Evolutionary conservation across 768 basidiomycete genomes (phyloP), one percentile per base, ranked within the genome.

Genomic region (Dentipellis sp.): DNA sequence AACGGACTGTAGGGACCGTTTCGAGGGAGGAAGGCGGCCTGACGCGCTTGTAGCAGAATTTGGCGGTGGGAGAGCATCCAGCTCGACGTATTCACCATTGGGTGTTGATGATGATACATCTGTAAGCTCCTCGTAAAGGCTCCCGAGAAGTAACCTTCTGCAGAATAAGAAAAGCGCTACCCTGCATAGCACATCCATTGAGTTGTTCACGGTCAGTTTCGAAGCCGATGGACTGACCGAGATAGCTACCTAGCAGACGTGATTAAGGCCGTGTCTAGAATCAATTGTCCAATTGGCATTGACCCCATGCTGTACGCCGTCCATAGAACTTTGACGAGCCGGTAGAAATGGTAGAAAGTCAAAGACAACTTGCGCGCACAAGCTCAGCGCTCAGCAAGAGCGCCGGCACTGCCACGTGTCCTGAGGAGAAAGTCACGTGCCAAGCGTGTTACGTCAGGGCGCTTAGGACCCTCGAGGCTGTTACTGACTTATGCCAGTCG

Each of bases 1-100:
- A 3, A 67, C 66, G 0, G 83, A 80, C 60, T 89, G 86, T 46
- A 78, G 68, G 35, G 72, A 63, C 22, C 50, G 50, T 10, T 46
- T 50, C 2, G 21, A 10, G 19, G 51, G 9, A 5, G 37, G 8
- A 49, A 14, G 64, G 40, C 50, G 59, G 60, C 22, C 52, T 22
- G 52, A 22, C 19, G 50, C 16, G 17, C 21, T 53, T 19, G 49
- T 9, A 1, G 59, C 19, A 6, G 51, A 19, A 23, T 38, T 51
- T 48, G 61, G 61, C 2, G 47, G 42, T 1, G 62, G 62, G 19
- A 63, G 53, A 2, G 54, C 19, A 4, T 63, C 60, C 21, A 63
- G 60, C 48, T 57, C 49, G 10, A 60, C 11, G 10, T 23, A 17
- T 4, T 19, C 21, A 9, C 35, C 57, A 38, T 17, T 4, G 10